A percentile compares a stretch with the other conserved stretches of the same genome.
These are phyloP conservation scores for Diddensiella transvaalensis DNA, from an alignment of 805 yeast genomes.

Conservation along the genomic window DNA sequence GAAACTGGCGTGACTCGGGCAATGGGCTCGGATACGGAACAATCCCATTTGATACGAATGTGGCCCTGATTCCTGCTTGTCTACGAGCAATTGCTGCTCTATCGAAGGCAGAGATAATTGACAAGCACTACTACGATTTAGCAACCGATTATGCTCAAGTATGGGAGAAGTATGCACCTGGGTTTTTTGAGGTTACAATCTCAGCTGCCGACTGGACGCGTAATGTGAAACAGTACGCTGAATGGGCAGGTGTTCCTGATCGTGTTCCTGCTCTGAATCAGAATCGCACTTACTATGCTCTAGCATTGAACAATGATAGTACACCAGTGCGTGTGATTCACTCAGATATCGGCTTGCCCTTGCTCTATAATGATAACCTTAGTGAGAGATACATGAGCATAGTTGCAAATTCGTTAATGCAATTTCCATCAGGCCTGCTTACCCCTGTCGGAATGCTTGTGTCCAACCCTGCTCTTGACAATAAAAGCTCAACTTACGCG, in stretches of 20 bases:
- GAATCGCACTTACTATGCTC: conserved; percentile 6
- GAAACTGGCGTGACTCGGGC: conserved; percentile 14
- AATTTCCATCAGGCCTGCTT: conserved; percentile 7
- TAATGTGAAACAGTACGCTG: conserved; percentile 3
- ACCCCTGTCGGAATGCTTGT: conserved; percentile 11
- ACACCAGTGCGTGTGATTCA: conserved; percentile 4
- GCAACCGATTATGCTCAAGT: conserved; percentile 7
- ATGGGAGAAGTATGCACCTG: conserved; percentile 8
- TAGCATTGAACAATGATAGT: conserved; percentile 8
- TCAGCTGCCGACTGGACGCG: neutral
- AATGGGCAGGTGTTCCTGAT: conserved; percentile 1
- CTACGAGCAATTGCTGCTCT: conserved; percentile 9
- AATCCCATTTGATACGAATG: conserved; percentile 10
- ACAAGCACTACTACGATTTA: conserved; percentile 2
- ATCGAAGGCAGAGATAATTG: conserved; percentile 6
- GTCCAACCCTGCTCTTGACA: conserved; percentile 8
- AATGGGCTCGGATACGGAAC: conserved; percentile 11
- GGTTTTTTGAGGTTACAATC: conserved; percentile 3
- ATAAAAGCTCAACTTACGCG: conserved; percentile 7
- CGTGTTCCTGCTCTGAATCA: neutral
- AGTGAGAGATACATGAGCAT: conserved; percentile 7
- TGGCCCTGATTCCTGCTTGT: conserved; percentile 10
- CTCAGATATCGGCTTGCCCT: conserved; percentile 7
- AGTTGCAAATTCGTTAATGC: conserved; percentile 6
- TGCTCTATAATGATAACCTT: conserved; percentile 5